phyloP scores from a whole-genome alignment of 2,329 filamentous ascomycete genomes.

The Trichophyton schoenleinii region DNA sequence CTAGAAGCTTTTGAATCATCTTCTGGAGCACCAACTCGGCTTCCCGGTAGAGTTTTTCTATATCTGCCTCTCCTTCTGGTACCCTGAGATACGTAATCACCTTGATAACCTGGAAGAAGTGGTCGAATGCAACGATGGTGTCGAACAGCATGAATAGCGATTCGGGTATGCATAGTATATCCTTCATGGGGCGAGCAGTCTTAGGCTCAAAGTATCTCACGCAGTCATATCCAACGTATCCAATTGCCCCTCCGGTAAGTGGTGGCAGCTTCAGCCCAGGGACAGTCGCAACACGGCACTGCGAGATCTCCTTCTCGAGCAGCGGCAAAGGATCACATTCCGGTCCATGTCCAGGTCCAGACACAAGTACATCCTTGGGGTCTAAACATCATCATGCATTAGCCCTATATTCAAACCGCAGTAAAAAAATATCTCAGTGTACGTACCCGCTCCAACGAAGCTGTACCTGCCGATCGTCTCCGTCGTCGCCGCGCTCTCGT shows the following conservation, averaged over 20 bases:
- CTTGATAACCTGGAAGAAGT: slow-evolving; percentile 86
- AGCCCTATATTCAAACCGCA: not conserved
- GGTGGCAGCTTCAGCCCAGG: slow-evolving; percentile 73
- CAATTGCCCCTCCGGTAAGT: slow-evolving; percentile 82
- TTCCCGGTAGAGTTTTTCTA: slow-evolving; percentile 58
- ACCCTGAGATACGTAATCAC: slow-evolving; percentile 83
- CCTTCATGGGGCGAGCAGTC: slow-evolving; percentile 78
- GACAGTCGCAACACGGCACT: slow-evolving; percentile 68
- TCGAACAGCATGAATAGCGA: slow-evolving; percentile 95
- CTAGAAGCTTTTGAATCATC: slow-evolving; percentile 59
- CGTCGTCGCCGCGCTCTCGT: slow-evolving; percentile 83
- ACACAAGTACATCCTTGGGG: slow-evolving; percentile 66
- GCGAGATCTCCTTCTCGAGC: slow-evolving; percentile 67
- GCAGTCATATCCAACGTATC: slow-evolving; percentile 95
- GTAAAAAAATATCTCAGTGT: not conserved
- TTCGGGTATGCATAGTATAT: slow-evolving; percentile 80
- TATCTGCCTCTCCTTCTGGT: slow-evolving; percentile 42
- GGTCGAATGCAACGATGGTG: slow-evolving; percentile 85
- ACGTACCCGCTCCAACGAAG: slow-evolving; percentile 69
- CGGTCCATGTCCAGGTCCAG: slow-evolving; percentile 74
- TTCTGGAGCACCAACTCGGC: slow-evolving; percentile 52
- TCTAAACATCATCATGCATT: slow-evolving; percentile 27
- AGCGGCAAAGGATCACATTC: slow-evolving; percentile 71
- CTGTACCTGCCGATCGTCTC: slow-evolving; percentile 91
- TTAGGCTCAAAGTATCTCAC: slow-evolving; percentile 96